Conservation (phyloP, 73 alveolate genomes). For the Paramecium tetraurelia region DNA sequence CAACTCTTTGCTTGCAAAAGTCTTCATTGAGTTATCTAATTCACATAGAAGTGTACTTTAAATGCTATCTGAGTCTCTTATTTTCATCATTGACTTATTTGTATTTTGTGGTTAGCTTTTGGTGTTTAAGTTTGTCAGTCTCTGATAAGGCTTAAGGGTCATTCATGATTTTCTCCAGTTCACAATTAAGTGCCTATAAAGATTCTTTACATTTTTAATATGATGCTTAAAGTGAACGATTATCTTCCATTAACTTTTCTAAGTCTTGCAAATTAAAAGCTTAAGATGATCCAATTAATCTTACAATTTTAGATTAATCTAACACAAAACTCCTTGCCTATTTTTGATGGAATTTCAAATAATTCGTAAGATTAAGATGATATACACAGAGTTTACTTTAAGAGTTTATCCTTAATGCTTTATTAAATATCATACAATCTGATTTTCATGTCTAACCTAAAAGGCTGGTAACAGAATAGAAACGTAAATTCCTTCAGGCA, state of each 20-base stretch:
- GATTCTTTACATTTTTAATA: conserved; percentile 41
- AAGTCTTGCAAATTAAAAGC: conserved; percentile 16
- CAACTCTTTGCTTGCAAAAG: neutral
- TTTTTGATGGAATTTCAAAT: conserved; percentile 44
- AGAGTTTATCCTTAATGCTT: neutral
- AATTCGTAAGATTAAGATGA: neutral
- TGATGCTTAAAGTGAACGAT: neutral
- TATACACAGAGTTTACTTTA: neutral
- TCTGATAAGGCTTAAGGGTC: conserved; percentile 17
- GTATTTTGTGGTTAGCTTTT: neutral
- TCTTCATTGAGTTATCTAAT: neutral
- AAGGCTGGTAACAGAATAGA: neutral
- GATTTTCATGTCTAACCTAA: neutral
- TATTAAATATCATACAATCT: neutral
- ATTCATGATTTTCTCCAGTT: neutral
- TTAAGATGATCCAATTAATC: neutral
- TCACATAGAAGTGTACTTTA: neutral
- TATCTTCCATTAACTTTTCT: conserved; percentile 7
- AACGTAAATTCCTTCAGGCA: conserved; percentile 10
- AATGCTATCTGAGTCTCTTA: neutral
- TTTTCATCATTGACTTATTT: conserved; percentile 28
- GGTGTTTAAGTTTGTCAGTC: neutral
- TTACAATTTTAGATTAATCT: conserved; percentile 3
- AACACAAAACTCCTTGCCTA: conserved; percentile 20
- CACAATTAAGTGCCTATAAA: neutral